Conservation (phyloP, 176 grass and related monocot species). For the Bromus sterilis region DNA sequence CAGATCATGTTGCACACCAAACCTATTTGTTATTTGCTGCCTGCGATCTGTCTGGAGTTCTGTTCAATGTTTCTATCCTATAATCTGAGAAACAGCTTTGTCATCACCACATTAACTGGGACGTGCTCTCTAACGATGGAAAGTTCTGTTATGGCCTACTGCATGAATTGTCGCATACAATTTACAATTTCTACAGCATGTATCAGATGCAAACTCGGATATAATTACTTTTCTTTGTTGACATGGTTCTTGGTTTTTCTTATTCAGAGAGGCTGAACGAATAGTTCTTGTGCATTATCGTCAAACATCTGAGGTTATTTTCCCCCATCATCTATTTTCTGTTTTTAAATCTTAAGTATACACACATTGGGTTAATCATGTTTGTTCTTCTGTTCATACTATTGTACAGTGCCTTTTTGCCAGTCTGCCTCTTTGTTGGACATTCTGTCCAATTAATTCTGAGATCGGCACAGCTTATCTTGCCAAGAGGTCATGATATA, state of each 20-base stretch:
- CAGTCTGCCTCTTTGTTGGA: not conserved
- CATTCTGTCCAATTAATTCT: not conserved
- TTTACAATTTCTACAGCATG: conserved; percentile 3
- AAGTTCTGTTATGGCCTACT: not conserved
- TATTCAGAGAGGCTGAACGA: conserved; percentile 82
- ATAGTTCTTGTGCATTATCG: conserved; percentile 98
- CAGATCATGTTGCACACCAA: not conserved
- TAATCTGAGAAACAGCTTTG: conserved; percentile 13
- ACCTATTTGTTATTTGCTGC: not conserved
- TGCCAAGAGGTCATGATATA: not conserved
- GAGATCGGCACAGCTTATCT: not conserved
- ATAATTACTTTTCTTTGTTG: not conserved
- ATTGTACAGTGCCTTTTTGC: not conserved
- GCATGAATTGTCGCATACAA: not conserved
- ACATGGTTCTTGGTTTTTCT: conserved; percentile 45
- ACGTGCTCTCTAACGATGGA: conserved; percentile 3
- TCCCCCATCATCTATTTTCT: conserved; percentile 7
- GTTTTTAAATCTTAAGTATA: conserved; percentile 10
- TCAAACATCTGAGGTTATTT: conserved; percentile 70
- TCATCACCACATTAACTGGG: not conserved
- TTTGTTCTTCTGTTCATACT: not conserved
- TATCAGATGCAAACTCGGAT: conserved; percentile 12
- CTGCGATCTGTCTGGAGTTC: not conserved
- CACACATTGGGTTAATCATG: not conserved
- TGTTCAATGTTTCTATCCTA: not conserved